These are phyloP conservation scores for Asterophora lycoperdoides DNA, from an alignment of 768 basidiomycete genomes.

Conservation along the genomic window DNA sequence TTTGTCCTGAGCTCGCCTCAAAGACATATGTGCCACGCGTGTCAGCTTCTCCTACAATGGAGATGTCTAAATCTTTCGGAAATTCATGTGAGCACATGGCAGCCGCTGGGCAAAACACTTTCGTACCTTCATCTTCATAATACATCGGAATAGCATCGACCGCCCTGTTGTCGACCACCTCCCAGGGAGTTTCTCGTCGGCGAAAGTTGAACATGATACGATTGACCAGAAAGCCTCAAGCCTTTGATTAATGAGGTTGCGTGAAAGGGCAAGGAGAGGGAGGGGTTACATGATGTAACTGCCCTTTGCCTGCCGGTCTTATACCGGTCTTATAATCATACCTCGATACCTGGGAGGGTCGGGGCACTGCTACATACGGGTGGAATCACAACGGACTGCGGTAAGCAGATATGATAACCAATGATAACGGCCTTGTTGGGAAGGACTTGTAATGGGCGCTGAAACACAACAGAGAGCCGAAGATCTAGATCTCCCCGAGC, in stretches of 20 bases:
- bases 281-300: conserved; percentile 6
- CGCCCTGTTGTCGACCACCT: conserved; percentile 64
- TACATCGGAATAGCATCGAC: conserved; percentile 65
- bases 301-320: conserved; percentile 6
- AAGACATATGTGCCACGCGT: conserved; percentile 61
- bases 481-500: neutral
- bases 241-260: neutral
- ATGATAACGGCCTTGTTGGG: conserved; percentile 1
- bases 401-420: conserved; percentile 4
- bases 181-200: conserved; percentile 65
- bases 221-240: neutral
- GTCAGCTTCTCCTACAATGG: conserved; percentile 47
- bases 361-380: conserved; percentile 13
- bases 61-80: conserved; percentile 52
- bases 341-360: neutral
- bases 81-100: neutral
- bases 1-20: conserved; percentile 45
- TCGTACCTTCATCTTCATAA: conserved; percentile 56
- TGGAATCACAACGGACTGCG: conserved; percentile 16
- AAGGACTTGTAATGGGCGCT: neutral
- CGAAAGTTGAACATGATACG: conserved; percentile 43
- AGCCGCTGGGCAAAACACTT: neutral
- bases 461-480: neutral
- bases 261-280: conserved; percentile 1
- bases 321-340: conserved; percentile 15